Evolutionary conservation across 495 filamentous ascomycete species (phyloP).

Genomic region (Pyrenula aspistea): DNA sequence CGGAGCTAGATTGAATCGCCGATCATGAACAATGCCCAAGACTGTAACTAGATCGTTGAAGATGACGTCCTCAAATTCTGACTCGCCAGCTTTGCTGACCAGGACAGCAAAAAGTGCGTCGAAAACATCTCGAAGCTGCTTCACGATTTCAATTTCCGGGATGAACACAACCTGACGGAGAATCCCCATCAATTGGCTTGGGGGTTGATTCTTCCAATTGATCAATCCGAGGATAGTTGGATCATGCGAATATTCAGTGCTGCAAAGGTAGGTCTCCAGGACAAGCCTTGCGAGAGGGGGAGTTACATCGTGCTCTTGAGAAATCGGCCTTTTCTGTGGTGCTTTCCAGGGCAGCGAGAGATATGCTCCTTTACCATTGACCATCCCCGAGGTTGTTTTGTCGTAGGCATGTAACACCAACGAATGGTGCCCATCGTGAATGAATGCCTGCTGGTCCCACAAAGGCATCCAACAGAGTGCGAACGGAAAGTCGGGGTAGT

Average conservation of each 20-base stretch:
- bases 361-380: conserved; percentile 66
- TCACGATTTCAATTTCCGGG: conserved; percentile 94
- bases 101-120: conserved; percentile 86
- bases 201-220: conserved; percentile 68
- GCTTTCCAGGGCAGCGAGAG: conserved; percentile 68
- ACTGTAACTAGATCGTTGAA: conserved; percentile 85
- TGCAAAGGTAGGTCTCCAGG: conserved; percentile 83
- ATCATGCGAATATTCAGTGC: conserved; percentile 91
- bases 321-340: conserved; percentile 48
- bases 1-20: conserved; percentile 81
- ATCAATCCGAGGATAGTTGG: conserved; percentile 73
- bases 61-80: conserved; percentile 84
- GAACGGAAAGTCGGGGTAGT: conserved; percentile 75
- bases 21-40: conserved; percentile 86
- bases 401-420: conserved; percentile 81
- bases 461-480: conserved; percentile 87
- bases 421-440: conserved; percentile 73
- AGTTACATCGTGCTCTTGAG: conserved; percentile 61
- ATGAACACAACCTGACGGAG: conserved; percentile 83
- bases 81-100: conserved; percentile 75
- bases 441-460: conserved; percentile 86
- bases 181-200: conserved; percentile 56
- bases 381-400: conserved; percentile 58
- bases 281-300: conserved; percentile 65
- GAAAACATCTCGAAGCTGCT: conserved; percentile 79